Percentiles rank a stretch among this genome's conserved stretches.
Conservation (phyloP, 192 early-diverging fungal genomes). For the Oehlia diaphana region DNA sequence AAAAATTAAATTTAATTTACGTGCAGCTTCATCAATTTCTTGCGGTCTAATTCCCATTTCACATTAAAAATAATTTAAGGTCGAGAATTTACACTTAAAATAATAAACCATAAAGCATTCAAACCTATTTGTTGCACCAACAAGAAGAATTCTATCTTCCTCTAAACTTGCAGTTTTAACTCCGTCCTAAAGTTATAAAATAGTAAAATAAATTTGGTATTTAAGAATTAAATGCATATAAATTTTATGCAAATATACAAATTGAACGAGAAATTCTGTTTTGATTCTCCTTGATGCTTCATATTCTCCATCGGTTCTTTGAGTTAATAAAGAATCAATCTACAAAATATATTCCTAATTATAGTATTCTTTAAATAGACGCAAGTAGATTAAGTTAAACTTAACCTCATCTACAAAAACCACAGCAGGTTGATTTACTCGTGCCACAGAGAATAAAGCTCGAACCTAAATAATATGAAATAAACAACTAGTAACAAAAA, state of each 20-base stretch:
- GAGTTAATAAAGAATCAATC: constrained; percentile 89
- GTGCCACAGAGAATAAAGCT: constrained; percentile 87
- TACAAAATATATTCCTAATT: constrained; percentile 5
- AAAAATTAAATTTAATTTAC: constrained; percentile 34
- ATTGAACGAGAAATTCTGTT: constrained; percentile 90
- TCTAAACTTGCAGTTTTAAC: constrained; percentile 64
- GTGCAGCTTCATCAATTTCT: constrained; percentile 92
- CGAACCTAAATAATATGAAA: constrained; percentile 45
- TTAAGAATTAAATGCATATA: constrained; percentile 2
- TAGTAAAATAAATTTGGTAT: not conserved
- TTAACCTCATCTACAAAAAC: constrained; percentile 85
- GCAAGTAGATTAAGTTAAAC: not conserved
- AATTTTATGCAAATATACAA: constrained; percentile 33
- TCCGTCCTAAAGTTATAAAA: constrained; percentile 56
- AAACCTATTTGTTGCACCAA: constrained; percentile 58
- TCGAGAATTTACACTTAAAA: no score
- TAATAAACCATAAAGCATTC: not conserved
- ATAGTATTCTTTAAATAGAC: not conserved
- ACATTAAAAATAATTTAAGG: not conserved
- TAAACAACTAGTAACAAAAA: not conserved
- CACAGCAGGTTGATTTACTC: constrained; percentile 82
- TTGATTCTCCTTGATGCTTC: constrained; percentile 89
- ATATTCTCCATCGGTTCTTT: constrained; percentile 85
- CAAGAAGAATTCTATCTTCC: constrained; percentile 78
- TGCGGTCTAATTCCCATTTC: constrained; percentile 57